Conservation (phyloP, 2,329 filamentous ascomycete species). For the Aspergillus sp. region DNA sequence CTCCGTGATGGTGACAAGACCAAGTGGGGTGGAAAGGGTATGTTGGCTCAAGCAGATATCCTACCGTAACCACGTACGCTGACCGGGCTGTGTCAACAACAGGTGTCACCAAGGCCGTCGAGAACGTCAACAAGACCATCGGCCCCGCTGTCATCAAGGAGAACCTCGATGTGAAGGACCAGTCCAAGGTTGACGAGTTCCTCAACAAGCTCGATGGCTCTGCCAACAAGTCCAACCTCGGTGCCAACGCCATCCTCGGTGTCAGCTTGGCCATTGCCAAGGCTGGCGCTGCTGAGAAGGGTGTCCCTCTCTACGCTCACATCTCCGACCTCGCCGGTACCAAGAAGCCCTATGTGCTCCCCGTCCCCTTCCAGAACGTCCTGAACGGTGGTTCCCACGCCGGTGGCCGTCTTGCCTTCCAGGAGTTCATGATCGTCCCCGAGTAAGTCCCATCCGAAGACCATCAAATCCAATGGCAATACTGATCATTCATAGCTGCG, state of each 20-base stretch:
- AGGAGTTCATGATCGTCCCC: conserved; percentile 95
- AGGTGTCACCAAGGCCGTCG: conserved; percentile 74
- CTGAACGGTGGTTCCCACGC: conserved; percentile 94
- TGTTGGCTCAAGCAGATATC: conserved; percentile 15
- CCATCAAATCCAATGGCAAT: background rate
- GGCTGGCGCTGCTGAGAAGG: conserved; percentile 86
- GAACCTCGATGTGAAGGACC: conserved; percentile 80
- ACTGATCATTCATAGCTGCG: conserved; percentile 53
- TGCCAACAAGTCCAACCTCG: conserved; percentile 81
- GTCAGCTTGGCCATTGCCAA: conserved; percentile 82
- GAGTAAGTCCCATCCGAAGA: conserved; percentile 54
- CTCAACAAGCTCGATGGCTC: conserved; percentile 82
- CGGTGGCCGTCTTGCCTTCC: conserved; percentile 91
- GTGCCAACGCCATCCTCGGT: conserved; percentile 85
- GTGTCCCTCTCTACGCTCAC: conserved; percentile 81
- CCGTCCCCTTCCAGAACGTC: conserved; percentile 92
- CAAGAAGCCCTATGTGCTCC: conserved; percentile 88
- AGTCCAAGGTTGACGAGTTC: conserved; percentile 79
- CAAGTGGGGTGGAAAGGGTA: conserved; percentile 82
- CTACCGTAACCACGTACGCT: background rate
- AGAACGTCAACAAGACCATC: conserved; percentile 80
- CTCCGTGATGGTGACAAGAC: conserved; percentile 86
- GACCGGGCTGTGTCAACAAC: background rate
- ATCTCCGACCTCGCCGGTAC: conserved; percentile 83
- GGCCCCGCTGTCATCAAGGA: conserved; percentile 79